Percentiles rank a stretch among this genome's conserved stretches.
These are phyloP conservation scores for Pinus taeda DNA, from an alignment of 75 land plant species.

Conservation along the genomic window DNA sequence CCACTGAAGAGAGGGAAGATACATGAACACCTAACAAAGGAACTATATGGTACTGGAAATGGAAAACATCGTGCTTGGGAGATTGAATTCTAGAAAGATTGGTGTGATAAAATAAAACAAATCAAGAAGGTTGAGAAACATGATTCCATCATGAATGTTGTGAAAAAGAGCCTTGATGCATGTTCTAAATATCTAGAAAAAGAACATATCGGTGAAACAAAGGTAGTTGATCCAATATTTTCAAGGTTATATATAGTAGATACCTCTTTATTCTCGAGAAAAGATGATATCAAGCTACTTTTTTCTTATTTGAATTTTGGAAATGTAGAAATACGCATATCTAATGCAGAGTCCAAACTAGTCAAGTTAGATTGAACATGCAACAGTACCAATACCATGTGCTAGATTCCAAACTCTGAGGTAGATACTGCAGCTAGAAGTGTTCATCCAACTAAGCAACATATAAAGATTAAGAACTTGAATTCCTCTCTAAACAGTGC, in stretches of 20 bases:
- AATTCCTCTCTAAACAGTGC: neutral
- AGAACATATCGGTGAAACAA: slow-evolving; percentile 13
- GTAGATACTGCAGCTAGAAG: slow-evolving; percentile 8
- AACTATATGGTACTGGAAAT: slow-evolving; percentile 74
- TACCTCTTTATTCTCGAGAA: slow-evolving; percentile 85
- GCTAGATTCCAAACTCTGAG: neutral
- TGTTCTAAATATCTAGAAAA: slow-evolving; percentile 16
- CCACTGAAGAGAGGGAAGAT: slow-evolving; percentile 52
- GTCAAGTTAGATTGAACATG: neutral
- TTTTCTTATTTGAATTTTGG: slow-evolving; percentile 19
- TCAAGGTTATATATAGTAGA: slow-evolving; percentile 93
- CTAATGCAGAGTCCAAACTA: neutral
- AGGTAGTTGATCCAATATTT: slow-evolving; percentile 53
- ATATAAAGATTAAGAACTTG: neutral
- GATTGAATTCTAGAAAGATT: slow-evolving; percentile 88
- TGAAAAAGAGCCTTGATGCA: slow-evolving; percentile 20
- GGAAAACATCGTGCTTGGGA: slow-evolving; percentile 81
- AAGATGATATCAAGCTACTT: slow-evolving; percentile 70
- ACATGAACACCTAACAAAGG: slow-evolving; percentile 80
- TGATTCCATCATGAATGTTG: slow-evolving; percentile 48
- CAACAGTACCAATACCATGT: slow-evolving; percentile 5
- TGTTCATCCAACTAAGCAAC: neutral
- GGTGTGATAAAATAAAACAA: slow-evolving; percentile 30
- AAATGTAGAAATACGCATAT: neutral
- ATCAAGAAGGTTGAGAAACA: slow-evolving; percentile 60